Conservation (phyloP, 441 rosid genomes). For the Adansonia rubrostipa region DNA sequence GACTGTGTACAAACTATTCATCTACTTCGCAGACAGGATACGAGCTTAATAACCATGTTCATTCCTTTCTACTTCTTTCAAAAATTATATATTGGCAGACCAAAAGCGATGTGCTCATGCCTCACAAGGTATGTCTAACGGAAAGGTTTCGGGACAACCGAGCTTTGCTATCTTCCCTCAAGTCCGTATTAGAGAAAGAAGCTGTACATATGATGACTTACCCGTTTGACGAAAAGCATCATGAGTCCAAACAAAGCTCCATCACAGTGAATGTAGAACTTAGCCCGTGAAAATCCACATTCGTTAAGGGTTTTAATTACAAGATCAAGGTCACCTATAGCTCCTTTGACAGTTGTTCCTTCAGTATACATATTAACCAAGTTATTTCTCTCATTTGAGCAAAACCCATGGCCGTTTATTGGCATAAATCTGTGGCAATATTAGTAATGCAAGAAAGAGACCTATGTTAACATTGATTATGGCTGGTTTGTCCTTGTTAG, state of each 20-base stretch:
- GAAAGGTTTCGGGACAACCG: background rate
- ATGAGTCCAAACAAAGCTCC: conserved; percentile 95
- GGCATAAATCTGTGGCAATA: background rate
- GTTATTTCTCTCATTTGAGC: conserved; percentile 9
- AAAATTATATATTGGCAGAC: background rate
- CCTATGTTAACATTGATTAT: conserved; percentile 89
- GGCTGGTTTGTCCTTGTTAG: conserved; percentile 85
- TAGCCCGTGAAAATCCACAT: conserved; percentile 67
- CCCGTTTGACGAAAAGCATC: conserved; percentile 93
- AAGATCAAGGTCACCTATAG: conserved; percentile 92
- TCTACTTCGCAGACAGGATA: background rate
- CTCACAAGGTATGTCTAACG: too few relatives aligned
- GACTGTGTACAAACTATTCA: background rate
- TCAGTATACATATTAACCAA: conserved; percentile 25
- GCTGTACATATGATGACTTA: conserved; percentile 38
- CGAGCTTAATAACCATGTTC: background rate
- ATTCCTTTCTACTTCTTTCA: background rate
- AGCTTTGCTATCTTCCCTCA: background rate
- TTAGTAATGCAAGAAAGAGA: conserved; percentile 25
- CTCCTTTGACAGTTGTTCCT: conserved; percentile 98
- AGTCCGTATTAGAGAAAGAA: background rate
- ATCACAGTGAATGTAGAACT: conserved; percentile 90
- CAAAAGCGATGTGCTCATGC: background rate
- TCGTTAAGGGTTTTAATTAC: conserved; percentile 87
- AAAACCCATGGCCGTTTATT: background rate